Evolutionary conservation across 768 basidiomycete species (phyloP).

Genomic region (Omphalotus guepiniiformis): DNA sequence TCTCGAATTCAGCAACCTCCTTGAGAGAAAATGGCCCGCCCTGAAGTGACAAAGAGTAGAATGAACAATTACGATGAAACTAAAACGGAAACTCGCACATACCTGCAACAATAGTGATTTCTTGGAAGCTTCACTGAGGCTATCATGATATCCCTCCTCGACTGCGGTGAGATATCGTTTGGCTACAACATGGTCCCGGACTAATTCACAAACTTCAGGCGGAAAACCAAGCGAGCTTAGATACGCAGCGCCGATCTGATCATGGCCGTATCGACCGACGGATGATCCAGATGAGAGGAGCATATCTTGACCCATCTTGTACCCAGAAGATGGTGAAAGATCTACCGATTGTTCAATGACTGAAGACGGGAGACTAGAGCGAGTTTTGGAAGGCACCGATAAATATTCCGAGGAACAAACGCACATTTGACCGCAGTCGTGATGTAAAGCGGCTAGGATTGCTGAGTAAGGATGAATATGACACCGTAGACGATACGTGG

Average conservation of each 20-base stretch:
- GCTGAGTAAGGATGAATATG: not conserved
- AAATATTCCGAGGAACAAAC: not conserved
- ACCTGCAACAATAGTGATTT: not conserved
- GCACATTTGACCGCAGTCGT: constrained; percentile 8
- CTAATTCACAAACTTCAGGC: constrained; percentile 2
- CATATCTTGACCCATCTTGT: not conserved
- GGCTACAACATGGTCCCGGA: constrained; percentile 4
- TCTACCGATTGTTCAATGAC: not conserved
- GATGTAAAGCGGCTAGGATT: not conserved
- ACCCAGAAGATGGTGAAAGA: not conserved
- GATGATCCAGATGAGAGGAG: constrained; percentile 1
- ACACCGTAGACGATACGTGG: not conserved
- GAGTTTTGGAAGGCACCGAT: too few relatives aligned
- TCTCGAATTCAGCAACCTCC: not conserved
- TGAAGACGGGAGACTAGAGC: constrained; percentile 1
- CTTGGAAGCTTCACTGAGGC: constrained; percentile 3
- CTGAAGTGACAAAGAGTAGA: not conserved
- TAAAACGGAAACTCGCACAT: not conserved
- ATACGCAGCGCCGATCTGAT: not conserved
- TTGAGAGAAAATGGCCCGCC: not conserved
- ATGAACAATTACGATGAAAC: not conserved
- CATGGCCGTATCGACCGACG: constrained; percentile 3
- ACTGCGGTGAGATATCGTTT: constrained; percentile 4
- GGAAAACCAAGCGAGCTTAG: constrained; percentile 2
- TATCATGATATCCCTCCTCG: constrained; percentile 1